phyloP scores from a whole-genome alignment of 1,139 yeast genomes.

The Yamadazyma atlantica region DNA sequence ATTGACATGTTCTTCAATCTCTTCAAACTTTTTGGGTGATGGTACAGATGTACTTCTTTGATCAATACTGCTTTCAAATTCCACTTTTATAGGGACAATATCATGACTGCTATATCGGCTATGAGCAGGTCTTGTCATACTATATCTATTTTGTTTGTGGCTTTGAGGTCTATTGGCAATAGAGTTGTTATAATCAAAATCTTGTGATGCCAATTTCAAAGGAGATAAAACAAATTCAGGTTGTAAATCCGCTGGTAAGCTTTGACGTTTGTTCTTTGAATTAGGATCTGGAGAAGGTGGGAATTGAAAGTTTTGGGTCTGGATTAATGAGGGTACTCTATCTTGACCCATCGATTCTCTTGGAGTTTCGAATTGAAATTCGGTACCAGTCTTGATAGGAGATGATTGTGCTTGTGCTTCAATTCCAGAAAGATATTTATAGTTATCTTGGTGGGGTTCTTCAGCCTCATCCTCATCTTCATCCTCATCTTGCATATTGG shows the following conservation, averaged over 20 bases:
- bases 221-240: slow-evolving; percentile 47
- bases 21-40: slow-evolving; percentile 13
- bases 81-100: slow-evolving; percentile 45
- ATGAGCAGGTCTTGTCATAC: slow-evolving; percentile 35
- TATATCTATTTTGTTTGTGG: slow-evolving; percentile 21
- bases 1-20: slow-evolving; percentile 11
- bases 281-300: slow-evolving; percentile 41
- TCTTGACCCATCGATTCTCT: slow-evolving; percentile 5
- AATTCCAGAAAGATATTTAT: slow-evolving; percentile 11
- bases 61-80: slow-evolving; percentile 30
- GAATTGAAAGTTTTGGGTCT: slow-evolving; percentile 19
- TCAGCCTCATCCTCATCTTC: slow-evolving; percentile 19
- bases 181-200: slow-evolving; percentile 7
- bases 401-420: slow-evolving; percentile 16
- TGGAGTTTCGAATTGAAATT: slow-evolving; percentile 9
- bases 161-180: slow-evolving; percentile 11
- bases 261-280: slow-evolving; percentile 28
- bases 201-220: slow-evolving; percentile 31
- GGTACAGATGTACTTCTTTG: slow-evolving; percentile 34
- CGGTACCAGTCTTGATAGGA: slow-evolving; percentile 10
- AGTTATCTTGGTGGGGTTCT: slow-evolving; percentile 19
- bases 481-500: slow-evolving; percentile 26
- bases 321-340: slow-evolving; percentile 16
- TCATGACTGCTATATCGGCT: slow-evolving; percentile 47
- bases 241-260: slow-evolving; percentile 34